Conservation (phyloP, 2,329 filamentous ascomycete genomes). For the Volutella citrinella region DNA sequence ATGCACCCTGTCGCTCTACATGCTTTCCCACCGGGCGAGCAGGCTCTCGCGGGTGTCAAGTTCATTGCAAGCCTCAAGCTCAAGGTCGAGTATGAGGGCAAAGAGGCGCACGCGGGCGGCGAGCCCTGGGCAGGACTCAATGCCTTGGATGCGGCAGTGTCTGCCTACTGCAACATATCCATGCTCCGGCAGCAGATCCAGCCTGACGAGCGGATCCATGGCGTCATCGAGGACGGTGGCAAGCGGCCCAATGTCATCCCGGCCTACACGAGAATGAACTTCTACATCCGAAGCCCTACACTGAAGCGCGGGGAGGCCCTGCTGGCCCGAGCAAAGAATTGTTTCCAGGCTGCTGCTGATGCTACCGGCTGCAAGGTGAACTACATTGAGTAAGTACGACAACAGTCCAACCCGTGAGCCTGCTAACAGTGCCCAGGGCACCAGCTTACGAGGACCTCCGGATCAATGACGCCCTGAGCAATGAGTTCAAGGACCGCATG, state of each 20-base stretch:
- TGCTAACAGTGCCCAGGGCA: too few relatives aligned
- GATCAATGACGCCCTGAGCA: conserved; percentile 42
- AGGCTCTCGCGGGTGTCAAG: conserved; percentile 22
- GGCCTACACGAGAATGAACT: conserved; percentile 11
- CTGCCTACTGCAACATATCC: conserved; percentile 14
- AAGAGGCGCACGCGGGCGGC: conserved; percentile 14
- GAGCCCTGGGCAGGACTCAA: conserved; percentile 19
- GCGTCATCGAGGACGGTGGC: conserved; percentile 15
- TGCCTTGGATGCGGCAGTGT: conserved; percentile 17
- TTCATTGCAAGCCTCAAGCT: conserved; percentile 32
- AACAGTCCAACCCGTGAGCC: too few relatives aligned
- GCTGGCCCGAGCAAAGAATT: conserved; percentile 30
- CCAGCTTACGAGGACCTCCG: conserved; percentile 43
- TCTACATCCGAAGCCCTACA: conserved; percentile 12
- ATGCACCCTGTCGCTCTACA: conserved; percentile 19
- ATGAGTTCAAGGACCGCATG: conserved; percentile 43
- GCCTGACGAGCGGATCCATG: conserved; percentile 18
- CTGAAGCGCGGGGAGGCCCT: conserved; percentile 6
- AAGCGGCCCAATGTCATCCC: conserved; percentile 13
- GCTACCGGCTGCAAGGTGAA: conserved; percentile 35
- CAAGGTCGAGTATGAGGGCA: conserved; percentile 13
- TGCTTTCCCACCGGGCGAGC: neutral
- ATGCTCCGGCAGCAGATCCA: conserved; percentile 21
- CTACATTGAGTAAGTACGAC: conserved; percentile 32
- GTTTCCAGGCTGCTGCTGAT: conserved; percentile 32